Evolutionary conservation across 345 rosid species (phyloP).

Genomic region (Microcos paniculata): DNA sequence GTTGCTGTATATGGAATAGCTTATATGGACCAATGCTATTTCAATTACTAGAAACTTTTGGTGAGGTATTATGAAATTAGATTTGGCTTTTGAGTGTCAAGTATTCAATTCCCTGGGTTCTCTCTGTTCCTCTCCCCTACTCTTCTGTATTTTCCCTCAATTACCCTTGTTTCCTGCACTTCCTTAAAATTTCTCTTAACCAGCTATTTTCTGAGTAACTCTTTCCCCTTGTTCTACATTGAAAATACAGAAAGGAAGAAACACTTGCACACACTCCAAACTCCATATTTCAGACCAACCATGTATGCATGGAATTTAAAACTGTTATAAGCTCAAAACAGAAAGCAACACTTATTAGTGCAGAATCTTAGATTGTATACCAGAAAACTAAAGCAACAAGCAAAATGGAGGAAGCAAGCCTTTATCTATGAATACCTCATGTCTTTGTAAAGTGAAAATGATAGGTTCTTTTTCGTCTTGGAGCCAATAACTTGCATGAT

Average conservation of each 20-base stretch:
- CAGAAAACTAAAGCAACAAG: neutral
- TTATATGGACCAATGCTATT: neutral
- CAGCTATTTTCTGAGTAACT: neutral
- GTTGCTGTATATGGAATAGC: neutral
- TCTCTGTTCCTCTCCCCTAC: neutral
- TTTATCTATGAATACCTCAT: neutral
- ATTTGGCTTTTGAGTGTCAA: neutral
- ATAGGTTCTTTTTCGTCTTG: neutral
- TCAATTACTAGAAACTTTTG: neutral
- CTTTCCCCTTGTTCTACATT: neutral
- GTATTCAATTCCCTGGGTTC: neutral
- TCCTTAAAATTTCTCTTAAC: neutral
- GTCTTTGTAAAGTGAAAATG: neutral
- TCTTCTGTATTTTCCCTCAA: neutral
- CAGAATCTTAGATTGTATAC: neutral
- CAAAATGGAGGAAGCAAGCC: neutral
- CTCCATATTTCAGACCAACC: neutral
- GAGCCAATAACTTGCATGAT: neutral
- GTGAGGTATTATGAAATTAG: neutral
- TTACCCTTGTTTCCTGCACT: neutral
- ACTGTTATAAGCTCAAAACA: neutral
- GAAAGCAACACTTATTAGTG: neutral
- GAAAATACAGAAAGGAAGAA: neutral
- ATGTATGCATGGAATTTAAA: neutral
- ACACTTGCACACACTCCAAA: neutral